A percentile compares a stretch with the other conserved stretches of the same genome.
These are phyloP conservation scores for Alternaria angustiovoidea DNA, from an alignment of 2,329 filamentous ascomycete species.

Conservation along the genomic window DNA sequence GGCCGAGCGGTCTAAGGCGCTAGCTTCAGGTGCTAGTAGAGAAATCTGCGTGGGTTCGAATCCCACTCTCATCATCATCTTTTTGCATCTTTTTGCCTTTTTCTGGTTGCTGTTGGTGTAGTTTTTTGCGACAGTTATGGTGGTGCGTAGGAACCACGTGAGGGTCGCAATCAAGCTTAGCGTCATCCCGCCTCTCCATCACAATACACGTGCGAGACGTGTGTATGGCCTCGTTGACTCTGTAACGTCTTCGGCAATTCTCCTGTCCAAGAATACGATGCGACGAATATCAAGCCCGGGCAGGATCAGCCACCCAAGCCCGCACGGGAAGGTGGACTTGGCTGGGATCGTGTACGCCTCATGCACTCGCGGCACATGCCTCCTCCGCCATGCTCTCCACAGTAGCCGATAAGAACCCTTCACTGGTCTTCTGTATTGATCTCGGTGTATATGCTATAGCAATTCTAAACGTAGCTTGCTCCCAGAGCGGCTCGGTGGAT, in stretches of 20 bases:
- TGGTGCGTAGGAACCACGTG: neutral
- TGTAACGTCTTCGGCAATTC: neutral
- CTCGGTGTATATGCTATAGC: conserved; percentile 12
- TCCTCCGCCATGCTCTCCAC: conserved; percentile 16
- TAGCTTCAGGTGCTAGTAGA: conserved; percentile 51
- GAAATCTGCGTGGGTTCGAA: conserved; percentile 48
- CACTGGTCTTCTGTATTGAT: conserved; percentile 8
- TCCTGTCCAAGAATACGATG: neutral
- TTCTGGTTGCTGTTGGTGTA: neutral
- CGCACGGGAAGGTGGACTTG: conserved; percentile 22
- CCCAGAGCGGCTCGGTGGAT: conserved; percentile 13
- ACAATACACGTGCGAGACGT: too few relatives aligned
- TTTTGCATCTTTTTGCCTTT: conserved; percentile 15
- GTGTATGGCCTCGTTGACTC: neutral
- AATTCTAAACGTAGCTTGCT: conserved; percentile 20
- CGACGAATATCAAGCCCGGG: neutral
- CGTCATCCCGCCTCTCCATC: neutral
- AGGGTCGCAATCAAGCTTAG: conserved; percentile 6
- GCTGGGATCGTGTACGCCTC: conserved; percentile 22
- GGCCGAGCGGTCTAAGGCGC: conserved; percentile 50
- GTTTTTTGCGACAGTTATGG: neutral
- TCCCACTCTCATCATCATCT: conserved; percentile 47
- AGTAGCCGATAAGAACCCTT: conserved; percentile 5
- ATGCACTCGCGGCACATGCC: conserved; percentile 23
- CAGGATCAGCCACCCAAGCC: neutral